Evolutionary conservation across 805 yeast species (phyloP).

Genomic region (Candida ascalaphidarum): DNA sequence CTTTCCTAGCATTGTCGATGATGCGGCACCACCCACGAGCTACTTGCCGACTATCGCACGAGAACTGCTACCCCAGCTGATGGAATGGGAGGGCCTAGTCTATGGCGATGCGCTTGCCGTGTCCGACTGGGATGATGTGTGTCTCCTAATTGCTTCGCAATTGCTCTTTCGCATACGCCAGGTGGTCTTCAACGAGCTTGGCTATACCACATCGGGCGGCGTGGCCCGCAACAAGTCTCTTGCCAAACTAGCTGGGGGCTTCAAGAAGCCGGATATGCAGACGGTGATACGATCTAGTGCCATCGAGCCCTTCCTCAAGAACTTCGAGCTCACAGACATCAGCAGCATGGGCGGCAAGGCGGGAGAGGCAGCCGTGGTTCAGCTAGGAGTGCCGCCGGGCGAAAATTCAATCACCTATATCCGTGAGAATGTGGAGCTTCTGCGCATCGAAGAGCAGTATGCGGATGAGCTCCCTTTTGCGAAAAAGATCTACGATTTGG

Average conservation of each 20-base stretch:
- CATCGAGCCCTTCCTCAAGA: slow-evolving; percentile 44
- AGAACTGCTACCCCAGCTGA: slow-evolving; percentile 16
- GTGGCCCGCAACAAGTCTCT: slow-evolving; percentile 66
- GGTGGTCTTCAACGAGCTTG: slow-evolving; percentile 44
- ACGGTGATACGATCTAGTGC: slow-evolving; percentile 53
- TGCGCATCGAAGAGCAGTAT: slow-evolving; percentile 11
- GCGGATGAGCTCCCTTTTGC: slow-evolving; percentile 42
- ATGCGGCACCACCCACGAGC: no score
- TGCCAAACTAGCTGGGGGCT: slow-evolving; percentile 84
- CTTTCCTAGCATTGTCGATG: no score
- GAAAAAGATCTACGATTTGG: slow-evolving; percentile 46
- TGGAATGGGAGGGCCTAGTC: slow-evolving; percentile 28
- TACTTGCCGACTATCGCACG: no score
- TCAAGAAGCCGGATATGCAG: slow-evolving; percentile 78
- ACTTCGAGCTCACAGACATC: slow-evolving; percentile 62
- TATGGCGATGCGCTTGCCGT: slow-evolving; percentile 8
- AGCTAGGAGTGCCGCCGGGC: slow-evolving; percentile 43
- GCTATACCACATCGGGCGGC: slow-evolving; percentile 89
- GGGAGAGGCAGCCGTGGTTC: slow-evolving; percentile 52
- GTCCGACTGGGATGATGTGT: slow-evolving; percentile 71
- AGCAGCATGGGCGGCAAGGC: slow-evolving; percentile 89
- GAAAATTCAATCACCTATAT: slow-evolving; percentile 39
- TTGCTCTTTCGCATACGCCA: slow-evolving; percentile 47
- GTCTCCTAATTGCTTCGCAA: slow-evolving; percentile 58
- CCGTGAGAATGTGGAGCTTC: slow-evolving; percentile 36